Conservation (phyloP, 805 yeast species). For the Wickerhamomyces alni region DNA sequence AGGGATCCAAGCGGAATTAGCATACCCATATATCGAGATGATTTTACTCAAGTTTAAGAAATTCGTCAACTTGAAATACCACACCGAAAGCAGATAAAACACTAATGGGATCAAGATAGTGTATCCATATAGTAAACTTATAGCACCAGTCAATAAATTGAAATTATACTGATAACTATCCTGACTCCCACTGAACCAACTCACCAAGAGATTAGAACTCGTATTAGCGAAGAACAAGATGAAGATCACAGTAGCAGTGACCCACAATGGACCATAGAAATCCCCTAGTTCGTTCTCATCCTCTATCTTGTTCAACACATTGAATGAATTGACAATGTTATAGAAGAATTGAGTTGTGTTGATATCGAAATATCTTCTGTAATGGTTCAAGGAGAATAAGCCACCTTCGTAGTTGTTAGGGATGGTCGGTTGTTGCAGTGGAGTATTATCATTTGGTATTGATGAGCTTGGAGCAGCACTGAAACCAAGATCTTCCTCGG, state of each 20-base stretch:
- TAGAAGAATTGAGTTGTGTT: slow-evolving; percentile 54
- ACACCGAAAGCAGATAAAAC: slow-evolving; percentile 47
- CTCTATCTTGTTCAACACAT: slow-evolving; percentile 41
- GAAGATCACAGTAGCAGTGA: slow-evolving; percentile 74
- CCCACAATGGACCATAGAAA: slow-evolving; percentile 87
- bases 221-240: slow-evolving; percentile 72
- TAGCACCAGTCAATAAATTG: slow-evolving; percentile 58
- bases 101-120: slow-evolving; percentile 57
- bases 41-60: slow-evolving; percentile 50
- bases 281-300: slow-evolving; percentile 49
- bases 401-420: slow-evolving; percentile 32
- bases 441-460: neutral
- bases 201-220: slow-evolving; percentile 56
- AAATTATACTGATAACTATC: slow-evolving; percentile 53
- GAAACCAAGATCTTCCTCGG: slow-evolving; percentile 24
- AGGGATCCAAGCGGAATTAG: slow-evolving; percentile 83
- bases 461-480: slow-evolving; percentile 7
- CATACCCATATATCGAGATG: slow-evolving; percentile 77
- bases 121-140: slow-evolving; percentile 71
- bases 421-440: slow-evolving; percentile 1
- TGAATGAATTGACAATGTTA: slow-evolving; percentile 49
- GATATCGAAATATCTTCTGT: slow-evolving; percentile 63
- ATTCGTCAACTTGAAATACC: slow-evolving; percentile 44
- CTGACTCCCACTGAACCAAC: slow-evolving; percentile 35
- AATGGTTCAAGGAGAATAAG: slow-evolving; percentile 50